Conservation (phyloP, 176 grass and related monocot species). For the Oryza brachyantha region DNA sequence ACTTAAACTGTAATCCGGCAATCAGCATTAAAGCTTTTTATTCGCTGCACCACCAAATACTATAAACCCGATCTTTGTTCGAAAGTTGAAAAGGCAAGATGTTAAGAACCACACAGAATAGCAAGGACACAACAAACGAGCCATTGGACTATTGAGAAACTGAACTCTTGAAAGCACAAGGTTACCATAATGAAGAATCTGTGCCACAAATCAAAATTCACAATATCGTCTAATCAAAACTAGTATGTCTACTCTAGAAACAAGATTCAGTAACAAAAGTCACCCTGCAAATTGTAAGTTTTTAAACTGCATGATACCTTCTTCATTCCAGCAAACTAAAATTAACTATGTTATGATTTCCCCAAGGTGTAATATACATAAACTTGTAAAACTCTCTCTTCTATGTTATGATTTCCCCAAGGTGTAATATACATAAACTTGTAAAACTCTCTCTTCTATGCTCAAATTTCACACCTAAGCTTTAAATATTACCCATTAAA, state of each 20-base stretch:
- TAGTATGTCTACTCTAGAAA: constrained; percentile 4
- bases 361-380: too few species aligned
- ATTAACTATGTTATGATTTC: too few species aligned
- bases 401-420: background rate
- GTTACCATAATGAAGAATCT: background rate
- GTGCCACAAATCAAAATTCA: background rate
- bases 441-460: background rate
- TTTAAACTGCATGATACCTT: background rate
- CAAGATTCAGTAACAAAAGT: background rate
- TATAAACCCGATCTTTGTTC: background rate
- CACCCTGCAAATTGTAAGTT: background rate
- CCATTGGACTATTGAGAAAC: background rate
- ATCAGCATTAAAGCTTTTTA: background rate
- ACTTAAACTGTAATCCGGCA: constrained; percentile 18
- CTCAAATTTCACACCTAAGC: background rate
- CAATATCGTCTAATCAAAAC: background rate
- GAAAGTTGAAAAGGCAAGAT: background rate
- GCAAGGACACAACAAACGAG: constrained; percentile 14
- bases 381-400: too few species aligned
- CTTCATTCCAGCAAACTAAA: background rate
- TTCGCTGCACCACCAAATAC: background rate
- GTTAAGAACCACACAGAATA: constrained; percentile 8
- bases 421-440: background rate
- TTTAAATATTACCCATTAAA: background rate
- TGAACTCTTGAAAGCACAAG: background rate